A percentile compares a stretch with the other conserved stretches of the same genome.
Evolutionary conservation across 2,329 filamentous ascomycete genomes (phyloP).

Genomic region (Cercospora sesami): DNA sequence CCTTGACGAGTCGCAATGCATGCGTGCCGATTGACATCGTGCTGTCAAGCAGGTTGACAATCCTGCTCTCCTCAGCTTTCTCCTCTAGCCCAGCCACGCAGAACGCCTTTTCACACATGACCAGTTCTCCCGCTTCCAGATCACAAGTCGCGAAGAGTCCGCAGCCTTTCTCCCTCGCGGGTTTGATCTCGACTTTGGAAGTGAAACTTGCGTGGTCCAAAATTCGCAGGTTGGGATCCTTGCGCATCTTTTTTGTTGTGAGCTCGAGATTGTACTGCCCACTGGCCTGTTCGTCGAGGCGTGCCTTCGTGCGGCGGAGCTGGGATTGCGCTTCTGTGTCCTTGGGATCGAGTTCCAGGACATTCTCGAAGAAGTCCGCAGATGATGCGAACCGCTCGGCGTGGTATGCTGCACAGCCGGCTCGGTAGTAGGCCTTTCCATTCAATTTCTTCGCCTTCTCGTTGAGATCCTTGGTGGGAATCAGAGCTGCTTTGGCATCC

Average conservation of each 20-base stretch:
- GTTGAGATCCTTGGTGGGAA: neutral
- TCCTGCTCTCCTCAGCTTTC: neutral
- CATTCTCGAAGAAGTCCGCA: slow-evolving; percentile 13
- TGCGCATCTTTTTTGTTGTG: slow-evolving; percentile 19
- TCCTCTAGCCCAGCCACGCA: slow-evolving; percentile 18
- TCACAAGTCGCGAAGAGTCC: slow-evolving; percentile 47
- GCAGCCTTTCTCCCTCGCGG: slow-evolving; percentile 40
- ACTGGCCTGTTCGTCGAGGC: slow-evolving; percentile 25
- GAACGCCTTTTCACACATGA: slow-evolving; percentile 43
- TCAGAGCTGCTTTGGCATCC: slow-evolving; percentile 25
- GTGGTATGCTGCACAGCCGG: slow-evolving; percentile 31
- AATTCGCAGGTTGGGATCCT: neutral
- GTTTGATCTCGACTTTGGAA: slow-evolving; percentile 17
- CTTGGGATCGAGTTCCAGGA: slow-evolving; percentile 18
- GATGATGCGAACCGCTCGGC: slow-evolving; percentile 26
- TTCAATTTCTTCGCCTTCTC: slow-evolving; percentile 16
- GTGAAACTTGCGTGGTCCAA: slow-evolving; percentile 30
- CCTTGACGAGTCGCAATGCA: slow-evolving; percentile 13
- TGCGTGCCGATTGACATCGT: slow-evolving; percentile 21
- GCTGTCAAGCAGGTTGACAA: slow-evolving; percentile 22
- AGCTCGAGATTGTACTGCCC: slow-evolving; percentile 30
- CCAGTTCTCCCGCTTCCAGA: slow-evolving; percentile 44
- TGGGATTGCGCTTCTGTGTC: slow-evolving; percentile 20
- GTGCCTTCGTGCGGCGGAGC: slow-evolving; percentile 14
- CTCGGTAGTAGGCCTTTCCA: slow-evolving; percentile 29